Conservation (phyloP, 192 early-diverging fungal species). For the Lobosporangium transversale region DNA sequence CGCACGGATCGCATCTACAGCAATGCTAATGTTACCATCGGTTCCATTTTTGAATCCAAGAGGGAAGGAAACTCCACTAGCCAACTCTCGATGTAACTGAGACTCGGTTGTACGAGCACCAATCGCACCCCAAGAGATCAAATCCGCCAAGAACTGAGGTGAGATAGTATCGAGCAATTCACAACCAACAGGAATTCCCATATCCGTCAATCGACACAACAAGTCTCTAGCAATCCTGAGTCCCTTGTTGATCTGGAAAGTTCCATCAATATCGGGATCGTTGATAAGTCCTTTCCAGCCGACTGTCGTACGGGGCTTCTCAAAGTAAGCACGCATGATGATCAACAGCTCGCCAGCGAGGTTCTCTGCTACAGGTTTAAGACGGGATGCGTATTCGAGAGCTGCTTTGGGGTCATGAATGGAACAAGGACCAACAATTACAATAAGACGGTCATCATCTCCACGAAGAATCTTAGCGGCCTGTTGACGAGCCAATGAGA, state of each 20-base stretch:
- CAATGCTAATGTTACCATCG: slow-evolving; percentile 85
- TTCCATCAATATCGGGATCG: slow-evolving; percentile 79
- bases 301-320: slow-evolving; percentile 97
- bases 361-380: slow-evolving; percentile 61
- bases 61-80: slow-evolving; percentile 93
- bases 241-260: slow-evolving; percentile 97
- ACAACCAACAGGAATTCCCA: slow-evolving; percentile 86
- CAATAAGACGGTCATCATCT: slow-evolving; percentile 86
- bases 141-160: slow-evolving; percentile 93
- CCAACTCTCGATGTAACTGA: slow-evolving; percentile 94
- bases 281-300: slow-evolving; percentile 91
- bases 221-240: slow-evolving; percentile 86
- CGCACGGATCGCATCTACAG: slow-evolving; percentile 79
- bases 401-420: slow-evolving; percentile 94
- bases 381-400: slow-evolving; percentile 76
- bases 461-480: slow-evolving; percentile 80
- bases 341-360: slow-evolving; percentile 83
- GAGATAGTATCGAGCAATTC: slow-evolving; percentile 96
- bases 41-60: slow-evolving; percentile 99
- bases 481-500: slow-evolving; percentile 64
- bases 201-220: slow-evolving; percentile 79
- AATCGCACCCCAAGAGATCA: slow-evolving; percentile 97
- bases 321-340: slow-evolving; percentile 98
- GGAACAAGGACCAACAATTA: slow-evolving; percentile 95
- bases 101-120: slow-evolving; percentile 97